These are phyloP conservation scores for Punica granatum DNA, from an alignment of 345 rosid genomes.

Conservation along the genomic window DNA sequence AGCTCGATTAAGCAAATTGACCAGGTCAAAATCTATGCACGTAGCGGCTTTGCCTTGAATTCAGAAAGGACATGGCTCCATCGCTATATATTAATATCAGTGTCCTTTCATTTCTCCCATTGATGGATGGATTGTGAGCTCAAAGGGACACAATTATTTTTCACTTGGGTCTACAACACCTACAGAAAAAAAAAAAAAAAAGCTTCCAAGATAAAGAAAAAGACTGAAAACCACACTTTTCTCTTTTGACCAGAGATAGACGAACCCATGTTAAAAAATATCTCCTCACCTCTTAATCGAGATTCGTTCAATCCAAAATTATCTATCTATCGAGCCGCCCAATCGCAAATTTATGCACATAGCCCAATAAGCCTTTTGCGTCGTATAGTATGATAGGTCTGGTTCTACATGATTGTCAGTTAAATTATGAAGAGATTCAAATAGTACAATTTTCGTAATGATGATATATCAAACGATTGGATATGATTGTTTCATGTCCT, in stretches of 20 bases:
- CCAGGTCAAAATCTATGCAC: neutral
- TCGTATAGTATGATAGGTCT: too few relatives aligned
- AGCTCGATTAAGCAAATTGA: neutral
- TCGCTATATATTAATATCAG: neutral
- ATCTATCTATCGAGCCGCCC: neutral
- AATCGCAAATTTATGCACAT: too few relatives aligned
- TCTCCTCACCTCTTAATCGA: neutral
- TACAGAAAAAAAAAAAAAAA: neutral
- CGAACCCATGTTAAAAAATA: neutral
- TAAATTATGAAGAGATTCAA: too few relatives aligned
- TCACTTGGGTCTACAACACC: neutral
- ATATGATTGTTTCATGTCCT: too few relatives aligned
- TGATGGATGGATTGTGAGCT: neutral
- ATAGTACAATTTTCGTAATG: too few relatives aligned
- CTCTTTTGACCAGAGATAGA: conserved; percentile 10
- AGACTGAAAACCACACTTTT: neutral
- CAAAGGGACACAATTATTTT: neutral
- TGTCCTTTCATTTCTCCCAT: neutral
- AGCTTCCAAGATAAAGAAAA: conserved; percentile 1
- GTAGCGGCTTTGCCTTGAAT: neutral
- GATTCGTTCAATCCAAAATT: neutral
- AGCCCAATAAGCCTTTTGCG: too few relatives aligned
- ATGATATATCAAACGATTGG: too few relatives aligned
- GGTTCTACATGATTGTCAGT: too few relatives aligned
- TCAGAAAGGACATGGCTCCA: conserved; percentile 1